These are phyloP conservation scores for Tardiomyces digboiensis DNA, from an alignment of 1,139 yeast species.

Conservation along the genomic window DNA sequence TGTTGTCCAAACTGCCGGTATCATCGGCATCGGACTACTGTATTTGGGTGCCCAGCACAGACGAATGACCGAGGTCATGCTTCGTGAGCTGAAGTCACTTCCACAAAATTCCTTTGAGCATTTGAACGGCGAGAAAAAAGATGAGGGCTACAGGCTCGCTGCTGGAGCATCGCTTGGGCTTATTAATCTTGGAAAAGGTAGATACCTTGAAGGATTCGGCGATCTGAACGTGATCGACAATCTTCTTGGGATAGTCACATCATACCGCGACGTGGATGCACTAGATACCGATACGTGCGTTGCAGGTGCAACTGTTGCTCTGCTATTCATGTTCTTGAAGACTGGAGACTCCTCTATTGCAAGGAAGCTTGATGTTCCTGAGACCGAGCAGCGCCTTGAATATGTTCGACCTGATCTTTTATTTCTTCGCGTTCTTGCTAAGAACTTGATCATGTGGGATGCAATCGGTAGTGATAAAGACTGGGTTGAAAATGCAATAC, in stretches of 20 bases:
- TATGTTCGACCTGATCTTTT: slow-evolving; percentile 77
- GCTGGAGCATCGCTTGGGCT: slow-evolving; percentile 87
- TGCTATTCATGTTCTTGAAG: slow-evolving; percentile 63
- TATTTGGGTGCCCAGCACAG: slow-evolving; percentile 74
- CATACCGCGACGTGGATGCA: slow-evolving; percentile 62
- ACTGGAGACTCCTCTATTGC: slow-evolving; percentile 58
- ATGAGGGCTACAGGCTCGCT: slow-evolving; percentile 80
- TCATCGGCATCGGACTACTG: slow-evolving; percentile 81
- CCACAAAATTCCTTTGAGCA: slow-evolving; percentile 3
- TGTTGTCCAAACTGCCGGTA: slow-evolving; percentile 85
- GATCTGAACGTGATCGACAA: slow-evolving; percentile 67
- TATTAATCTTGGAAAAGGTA: slow-evolving; percentile 77
- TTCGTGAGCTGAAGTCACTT: slow-evolving; percentile 36
- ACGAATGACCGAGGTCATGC: slow-evolving; percentile 74
- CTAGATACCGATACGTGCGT: slow-evolving; percentile 60
- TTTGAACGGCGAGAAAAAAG: slow-evolving; percentile 4
- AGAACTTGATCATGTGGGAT: slow-evolving; percentile 75
- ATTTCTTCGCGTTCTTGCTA: slow-evolving; percentile 58
- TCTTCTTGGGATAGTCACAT: slow-evolving; percentile 49
- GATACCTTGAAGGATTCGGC: slow-evolving; percentile 47
- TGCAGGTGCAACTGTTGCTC: slow-evolving; percentile 73
- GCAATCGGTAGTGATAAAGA: slow-evolving; percentile 37
- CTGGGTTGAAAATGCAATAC: slow-evolving; percentile 60
- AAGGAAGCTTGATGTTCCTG: slow-evolving; percentile 52
- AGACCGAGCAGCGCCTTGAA: slow-evolving; percentile 50